phyloP scores from a whole-genome alignment of 1,284 basidiomycete genomes.

The Cutaneotrichosporon sp. region DNA sequence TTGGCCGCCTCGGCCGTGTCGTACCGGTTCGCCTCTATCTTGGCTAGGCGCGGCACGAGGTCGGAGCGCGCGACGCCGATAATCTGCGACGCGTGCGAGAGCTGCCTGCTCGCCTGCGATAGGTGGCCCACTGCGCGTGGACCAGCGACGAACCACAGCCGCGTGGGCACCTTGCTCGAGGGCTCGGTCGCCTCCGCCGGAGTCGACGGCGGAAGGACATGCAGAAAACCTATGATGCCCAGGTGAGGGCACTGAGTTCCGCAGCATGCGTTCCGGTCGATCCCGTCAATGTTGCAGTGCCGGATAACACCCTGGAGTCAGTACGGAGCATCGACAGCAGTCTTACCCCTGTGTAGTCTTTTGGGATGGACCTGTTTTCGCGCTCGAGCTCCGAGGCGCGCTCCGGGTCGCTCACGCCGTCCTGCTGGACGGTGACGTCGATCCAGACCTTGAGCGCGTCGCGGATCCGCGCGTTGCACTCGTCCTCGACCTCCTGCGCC shows the following conservation, averaged over 20 bases:
- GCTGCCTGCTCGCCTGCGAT: constrained; percentile 54
- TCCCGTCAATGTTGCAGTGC: constrained; percentile 69
- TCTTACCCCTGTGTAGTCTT: constrained; percentile 46
- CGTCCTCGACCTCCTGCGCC: constrained; percentile 58
- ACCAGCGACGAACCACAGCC: constrained; percentile 74
- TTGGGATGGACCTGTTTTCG: constrained; percentile 61
- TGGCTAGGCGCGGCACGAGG: constrained; percentile 56
- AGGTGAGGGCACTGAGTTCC: constrained; percentile 62
- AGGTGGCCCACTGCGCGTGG: constrained; percentile 64
- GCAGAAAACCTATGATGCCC: constrained; percentile 37
- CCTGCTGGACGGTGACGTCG: constrained; percentile 33
- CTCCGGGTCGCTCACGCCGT: constrained; percentile 4
- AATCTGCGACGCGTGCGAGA: constrained; percentile 57
- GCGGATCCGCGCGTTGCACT: constrained; percentile 59
- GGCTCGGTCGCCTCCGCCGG: constrained; percentile 49
- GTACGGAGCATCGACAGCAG: background rate
- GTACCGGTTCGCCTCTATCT: constrained; percentile 58
- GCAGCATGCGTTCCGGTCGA: constrained; percentile 77
- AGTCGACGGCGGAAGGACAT: constrained; percentile 44
- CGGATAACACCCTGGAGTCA: constrained; percentile 61
- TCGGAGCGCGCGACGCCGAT: constrained; percentile 55
- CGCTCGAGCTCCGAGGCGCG: constrained; percentile 52
- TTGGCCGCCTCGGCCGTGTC: constrained; percentile 59
- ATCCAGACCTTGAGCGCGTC: constrained; percentile 34
- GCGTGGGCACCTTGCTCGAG: constrained; percentile 56